Evolutionary conservation across 2,329 filamentous ascomycete species (phyloP), one percentile per base, ranked within the genome.

Genomic region (Neofusicoccum cordaticola): DNA sequence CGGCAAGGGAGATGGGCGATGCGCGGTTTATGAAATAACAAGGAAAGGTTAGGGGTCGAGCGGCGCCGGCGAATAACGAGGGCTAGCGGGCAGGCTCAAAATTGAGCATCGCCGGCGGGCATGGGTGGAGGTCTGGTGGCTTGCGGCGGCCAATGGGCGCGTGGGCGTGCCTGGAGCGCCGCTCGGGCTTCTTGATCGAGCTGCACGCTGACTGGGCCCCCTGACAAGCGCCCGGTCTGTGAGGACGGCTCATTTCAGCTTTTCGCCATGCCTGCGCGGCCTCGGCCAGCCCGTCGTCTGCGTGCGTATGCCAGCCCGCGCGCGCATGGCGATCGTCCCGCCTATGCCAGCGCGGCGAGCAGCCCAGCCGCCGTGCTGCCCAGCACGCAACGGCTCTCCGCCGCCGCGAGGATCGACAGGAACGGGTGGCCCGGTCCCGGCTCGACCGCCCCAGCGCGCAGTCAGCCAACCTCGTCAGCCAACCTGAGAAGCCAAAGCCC

Each of bases 41-140:
- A 65, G 53, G 37, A 47, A 61, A 65, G 63, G 51, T 63, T 65
- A 52, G 63, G 65, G 58, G 51, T 68, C 68, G 70, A 70, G 69
- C 69, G 68, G 68, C 69, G 45, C 51, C 69, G 69, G 70, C 75
- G 73, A 77, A 73, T 76, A 68, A 72, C 70, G 71, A 69, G 68
- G 67, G 71, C 69, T 70, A 66, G 71, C 71, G 56, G 63, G 50
- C 39, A 50, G 44, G 39, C 51, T 51, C 63, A 52, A 65, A 65
- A 65, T 51, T 61, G 60, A 65, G 58, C 65, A 65, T 58, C 50
- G 60, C 45, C 45, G 63, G 67, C 71, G 64, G 68, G 50, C 45
- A 62, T 50, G 65, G 58, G 66, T 62, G 50, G 60, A 64, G 48
- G 31, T 34, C 12, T 56, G 62, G 56, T 53, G 42, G 31, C 57